Evolutionary conservation across 768 basidiomycete species (phyloP).

Genomic region (Suillus tomentosus): DNA sequence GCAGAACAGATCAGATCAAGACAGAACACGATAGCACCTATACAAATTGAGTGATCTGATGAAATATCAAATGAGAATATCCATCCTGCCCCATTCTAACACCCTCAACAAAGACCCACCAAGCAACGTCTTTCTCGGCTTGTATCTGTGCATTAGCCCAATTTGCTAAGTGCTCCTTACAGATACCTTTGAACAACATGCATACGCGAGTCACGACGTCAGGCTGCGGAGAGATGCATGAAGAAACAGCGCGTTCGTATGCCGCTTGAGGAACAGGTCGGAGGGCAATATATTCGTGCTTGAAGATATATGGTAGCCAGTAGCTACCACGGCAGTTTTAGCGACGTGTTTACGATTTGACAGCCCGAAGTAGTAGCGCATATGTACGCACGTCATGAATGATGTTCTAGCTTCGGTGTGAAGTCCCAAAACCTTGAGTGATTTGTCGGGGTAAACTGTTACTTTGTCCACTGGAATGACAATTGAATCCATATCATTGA

Average conservation of each 20-base stretch:
- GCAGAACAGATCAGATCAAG: too few relatives aligned
- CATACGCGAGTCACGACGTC: too few relatives aligned
- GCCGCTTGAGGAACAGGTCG: too few relatives aligned
- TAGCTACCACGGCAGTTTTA: not conserved
- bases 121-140: not conserved
- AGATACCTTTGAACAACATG: not conserved
- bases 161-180: not conserved
- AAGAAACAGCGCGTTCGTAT: too few relatives aligned
- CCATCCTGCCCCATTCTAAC: not conserved
- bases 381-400: not conserved
- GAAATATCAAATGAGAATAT: not conserved
- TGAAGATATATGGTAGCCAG: not conserved
- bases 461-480: too few relatives aligned
- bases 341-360: not conserved
- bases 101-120: constrained; percentile 1
- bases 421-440: not conserved
- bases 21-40: too few relatives aligned
- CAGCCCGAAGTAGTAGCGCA: not conserved
- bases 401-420: not conserved
- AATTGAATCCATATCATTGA: too few relatives aligned
- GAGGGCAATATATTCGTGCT: not conserved
- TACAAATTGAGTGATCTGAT: too few relatives aligned
- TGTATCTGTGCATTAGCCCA: not conserved
- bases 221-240: too few relatives aligned
- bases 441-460: not conserved